These are phyloP conservation scores for Dactylellina drechsleri DNA, from an alignment of 2,329 filamentous ascomycete species.

Conservation along the genomic window DNA sequence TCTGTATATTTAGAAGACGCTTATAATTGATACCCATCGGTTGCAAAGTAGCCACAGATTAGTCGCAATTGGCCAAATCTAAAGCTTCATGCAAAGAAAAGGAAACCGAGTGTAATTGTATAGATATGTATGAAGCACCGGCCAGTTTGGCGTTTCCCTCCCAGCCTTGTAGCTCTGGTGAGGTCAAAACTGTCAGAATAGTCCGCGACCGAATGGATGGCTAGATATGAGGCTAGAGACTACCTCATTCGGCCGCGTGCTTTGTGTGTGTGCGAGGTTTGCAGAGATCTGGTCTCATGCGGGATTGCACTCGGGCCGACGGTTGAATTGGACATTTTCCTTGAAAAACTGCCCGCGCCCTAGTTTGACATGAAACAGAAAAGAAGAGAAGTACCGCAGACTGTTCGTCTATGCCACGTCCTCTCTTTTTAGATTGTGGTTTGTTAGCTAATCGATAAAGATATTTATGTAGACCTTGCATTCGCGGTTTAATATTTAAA, in stretches of 20 bases:
- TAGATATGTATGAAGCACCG: constrained; percentile 13
- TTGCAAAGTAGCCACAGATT: background rate
- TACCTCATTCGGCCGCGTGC: constrained; percentile 25
- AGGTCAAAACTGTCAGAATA: background rate
- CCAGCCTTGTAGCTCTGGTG: background rate
- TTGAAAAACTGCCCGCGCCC: constrained; percentile 3
- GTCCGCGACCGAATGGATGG: constrained; percentile 7
- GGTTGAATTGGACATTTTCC: constrained; percentile 40
- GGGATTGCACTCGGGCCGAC: constrained; percentile 34
- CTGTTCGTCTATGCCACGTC: too few species aligned
- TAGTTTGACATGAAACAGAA: constrained; percentile 5
- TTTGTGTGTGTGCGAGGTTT: background rate
- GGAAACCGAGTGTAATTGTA: background rate
- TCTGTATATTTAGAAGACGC: background rate
- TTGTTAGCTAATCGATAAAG: too few species aligned
- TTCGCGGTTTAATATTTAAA: too few species aligned
- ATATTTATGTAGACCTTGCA: too few species aligned
- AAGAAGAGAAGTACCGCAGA: too few species aligned
- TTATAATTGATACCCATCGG: background rate
- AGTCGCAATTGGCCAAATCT: background rate
- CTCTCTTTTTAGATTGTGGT: too few species aligned
- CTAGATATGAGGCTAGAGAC: constrained; percentile 35
- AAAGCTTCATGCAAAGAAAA: background rate
- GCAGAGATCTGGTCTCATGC: constrained; percentile 52
- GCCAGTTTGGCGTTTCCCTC: constrained; percentile 35